A percentile compares a stretch with the other conserved stretches of the same genome.
Conservation (phyloP, 1,284 basidiomycete genomes). For the Lentinula novae-zelandiae region DNA sequence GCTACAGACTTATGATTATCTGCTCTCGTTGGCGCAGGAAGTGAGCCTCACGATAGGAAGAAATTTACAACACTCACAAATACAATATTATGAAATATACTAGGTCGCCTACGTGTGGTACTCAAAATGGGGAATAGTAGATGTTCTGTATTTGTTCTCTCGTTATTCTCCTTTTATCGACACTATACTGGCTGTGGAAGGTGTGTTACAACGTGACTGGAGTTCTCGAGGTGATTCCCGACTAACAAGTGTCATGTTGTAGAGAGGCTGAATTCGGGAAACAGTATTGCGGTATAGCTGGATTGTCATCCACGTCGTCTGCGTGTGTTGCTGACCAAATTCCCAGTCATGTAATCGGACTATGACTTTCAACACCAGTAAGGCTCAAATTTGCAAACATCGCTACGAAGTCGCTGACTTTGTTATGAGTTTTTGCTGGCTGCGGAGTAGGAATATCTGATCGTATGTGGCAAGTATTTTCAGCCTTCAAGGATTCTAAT, state of each 20-base stretch:
- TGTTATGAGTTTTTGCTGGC: constrained; percentile 1
- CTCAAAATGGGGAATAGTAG: constrained; percentile 6
- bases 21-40: constrained; percentile 3
- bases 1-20: neutral
- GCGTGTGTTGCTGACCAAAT: neutral
- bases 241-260: too few species aligned
- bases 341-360: neutral
- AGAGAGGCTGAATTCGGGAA: neutral
- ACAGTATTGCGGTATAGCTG: neutral
- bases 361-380: constrained; percentile 5
- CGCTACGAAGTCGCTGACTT: neutral
- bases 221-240: too few species aligned
- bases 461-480: neutral
- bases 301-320: neutral
- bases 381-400: neutral
- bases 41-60: neutral
- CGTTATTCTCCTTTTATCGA: constrained; percentile 9
- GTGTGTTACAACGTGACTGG: too few species aligned
- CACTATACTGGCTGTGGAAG: constrained; percentile 1
- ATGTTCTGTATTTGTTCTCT: constrained; percentile 2
- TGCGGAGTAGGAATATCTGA: constrained; percentile 8
- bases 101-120: constrained; percentile 4
- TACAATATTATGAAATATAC: neutral
- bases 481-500: too few species aligned
- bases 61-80: neutral